These are phyloP conservation scores for Colletotrichum sublineola DNA, from an alignment of 2,329 filamentous ascomycete genomes.

Conservation along the genomic window DNA sequence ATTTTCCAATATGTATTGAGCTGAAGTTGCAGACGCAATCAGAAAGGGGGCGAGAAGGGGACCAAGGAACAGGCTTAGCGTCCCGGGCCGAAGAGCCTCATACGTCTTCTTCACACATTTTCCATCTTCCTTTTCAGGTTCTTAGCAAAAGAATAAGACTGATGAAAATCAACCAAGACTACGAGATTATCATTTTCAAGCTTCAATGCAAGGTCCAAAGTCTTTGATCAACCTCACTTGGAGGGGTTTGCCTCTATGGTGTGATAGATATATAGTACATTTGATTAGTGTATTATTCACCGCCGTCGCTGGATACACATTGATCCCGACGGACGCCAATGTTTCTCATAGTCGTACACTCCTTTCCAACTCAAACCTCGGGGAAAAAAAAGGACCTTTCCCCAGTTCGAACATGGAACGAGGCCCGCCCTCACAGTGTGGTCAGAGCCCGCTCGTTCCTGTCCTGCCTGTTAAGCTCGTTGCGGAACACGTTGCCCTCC, in stretches of 20 bases:
- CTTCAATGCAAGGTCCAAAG: not conserved
- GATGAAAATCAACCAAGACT: not conserved
- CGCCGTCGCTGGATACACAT: no score
- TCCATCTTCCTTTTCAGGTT: no score
- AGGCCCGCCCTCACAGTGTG: conserved; percentile 5
- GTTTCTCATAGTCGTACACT: not conserved
- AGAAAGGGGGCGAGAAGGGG: no score
- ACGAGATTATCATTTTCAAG: no score
- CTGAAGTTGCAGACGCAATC: no score
- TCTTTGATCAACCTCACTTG: not conserved
- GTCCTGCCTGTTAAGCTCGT: conserved; percentile 40
- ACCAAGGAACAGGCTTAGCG: no score
- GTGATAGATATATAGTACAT: not conserved
- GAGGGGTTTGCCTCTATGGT: not conserved
- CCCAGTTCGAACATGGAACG: no score
- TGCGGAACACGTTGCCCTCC: conserved; percentile 35
- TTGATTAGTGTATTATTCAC: not conserved
- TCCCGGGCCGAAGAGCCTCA: no score
- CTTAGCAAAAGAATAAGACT: no score
- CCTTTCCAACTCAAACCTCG: not conserved
- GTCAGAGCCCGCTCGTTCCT: conserved; percentile 24
- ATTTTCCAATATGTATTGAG: no score
- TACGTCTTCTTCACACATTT: no score
- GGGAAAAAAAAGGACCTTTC: not conserved
- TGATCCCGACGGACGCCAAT: not conserved